phyloP scores from a whole-genome alignment of 495 filamentous ascomycete species.

The Aspergillus biplanus region DNA sequence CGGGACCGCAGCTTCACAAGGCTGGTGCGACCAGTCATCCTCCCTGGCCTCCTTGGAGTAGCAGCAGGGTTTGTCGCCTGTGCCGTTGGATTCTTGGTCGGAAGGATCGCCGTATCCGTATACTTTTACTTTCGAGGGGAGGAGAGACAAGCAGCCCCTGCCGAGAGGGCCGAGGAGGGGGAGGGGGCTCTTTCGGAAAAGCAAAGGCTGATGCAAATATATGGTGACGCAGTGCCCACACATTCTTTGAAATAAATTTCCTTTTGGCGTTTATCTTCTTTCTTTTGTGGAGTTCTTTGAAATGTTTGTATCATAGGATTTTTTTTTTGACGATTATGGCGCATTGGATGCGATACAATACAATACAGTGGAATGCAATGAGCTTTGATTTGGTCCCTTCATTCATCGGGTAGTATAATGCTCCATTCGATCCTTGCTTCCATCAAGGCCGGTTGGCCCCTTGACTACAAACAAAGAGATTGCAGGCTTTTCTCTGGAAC shows the following conservation, averaged over 20 bases:
- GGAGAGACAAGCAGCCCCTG: background rate
- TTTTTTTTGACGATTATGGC: no score
- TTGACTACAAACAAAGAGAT: conserved; percentile 74
- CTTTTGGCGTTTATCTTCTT: background rate
- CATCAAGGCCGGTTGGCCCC: conserved; percentile 56
- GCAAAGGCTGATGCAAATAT: conserved; percentile 9
- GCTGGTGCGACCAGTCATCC: conserved; percentile 37
- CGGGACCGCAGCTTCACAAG: conserved; percentile 30
- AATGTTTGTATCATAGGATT: no score
- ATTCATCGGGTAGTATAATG: no score
- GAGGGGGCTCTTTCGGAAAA: background rate
- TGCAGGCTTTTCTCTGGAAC: conserved; percentile 42
- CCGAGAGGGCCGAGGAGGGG: background rate
- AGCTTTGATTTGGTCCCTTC: no score
- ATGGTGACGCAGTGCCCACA: background rate
- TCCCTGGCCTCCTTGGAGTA: conserved; percentile 43
- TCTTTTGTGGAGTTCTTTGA: background rate
- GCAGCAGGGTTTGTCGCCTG: conserved; percentile 45
- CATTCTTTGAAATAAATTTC: background rate
- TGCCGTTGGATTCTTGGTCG: conserved; percentile 45
- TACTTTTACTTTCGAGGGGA: conserved; percentile 16
- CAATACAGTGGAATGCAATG: no score
- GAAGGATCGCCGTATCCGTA: conserved; percentile 39
- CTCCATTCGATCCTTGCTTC: no score
- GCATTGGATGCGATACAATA: no score